These are phyloP conservation scores for Fusarium pilosicola DNA, from an alignment of 2,329 filamentous ascomycete species.

Conservation along the genomic window DNA sequence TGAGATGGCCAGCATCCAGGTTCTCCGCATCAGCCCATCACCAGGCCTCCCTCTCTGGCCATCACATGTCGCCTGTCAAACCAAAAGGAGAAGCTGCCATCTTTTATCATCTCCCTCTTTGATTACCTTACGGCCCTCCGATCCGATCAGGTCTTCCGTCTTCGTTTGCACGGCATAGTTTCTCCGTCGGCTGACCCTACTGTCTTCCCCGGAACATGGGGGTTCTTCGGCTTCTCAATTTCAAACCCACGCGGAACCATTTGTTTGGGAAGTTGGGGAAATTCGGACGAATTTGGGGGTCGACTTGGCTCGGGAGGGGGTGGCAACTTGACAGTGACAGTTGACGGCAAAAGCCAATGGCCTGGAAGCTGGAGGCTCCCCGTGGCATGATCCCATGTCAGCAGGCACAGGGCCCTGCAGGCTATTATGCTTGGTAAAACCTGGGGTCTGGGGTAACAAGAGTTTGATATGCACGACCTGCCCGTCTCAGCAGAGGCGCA, in stretches of 20 bases:
- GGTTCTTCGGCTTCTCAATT: conserved; percentile 1
- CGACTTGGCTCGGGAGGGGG: not conserved
- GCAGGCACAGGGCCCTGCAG: conserved; percentile 20
- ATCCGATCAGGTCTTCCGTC: conserved; percentile 31
- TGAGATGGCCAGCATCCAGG: conserved; percentile 30
- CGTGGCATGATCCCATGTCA: conserved; percentile 31
- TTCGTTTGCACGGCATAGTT: conserved; percentile 27
- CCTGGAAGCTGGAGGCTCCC: conserved; percentile 5
- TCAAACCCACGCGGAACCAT: conserved; percentile 21
- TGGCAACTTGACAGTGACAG: conserved; percentile 8
- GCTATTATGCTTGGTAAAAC: conserved; percentile 25
- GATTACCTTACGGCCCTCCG: conserved; percentile 33
- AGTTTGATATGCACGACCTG: conserved; percentile 16
- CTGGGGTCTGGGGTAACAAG: conserved; percentile 32
- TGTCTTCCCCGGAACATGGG: conserved; percentile 28
- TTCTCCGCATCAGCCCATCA: conserved; percentile 43
- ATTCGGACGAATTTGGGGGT: conserved; percentile 33
- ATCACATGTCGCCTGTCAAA: conserved; percentile 36
- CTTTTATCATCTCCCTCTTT: not conserved
- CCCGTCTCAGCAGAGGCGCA: conserved; percentile 17
- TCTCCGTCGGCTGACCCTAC: conserved; percentile 36
- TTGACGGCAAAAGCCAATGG: conserved; percentile 12
- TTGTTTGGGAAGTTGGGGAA: conserved; percentile 35
- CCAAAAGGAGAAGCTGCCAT: conserved; percentile 31
- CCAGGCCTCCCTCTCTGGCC: conserved; percentile 22